Evolutionary conservation across 805 yeast genomes (phyloP).

Genomic region (Zygosaccharomyces siamensis): DNA sequence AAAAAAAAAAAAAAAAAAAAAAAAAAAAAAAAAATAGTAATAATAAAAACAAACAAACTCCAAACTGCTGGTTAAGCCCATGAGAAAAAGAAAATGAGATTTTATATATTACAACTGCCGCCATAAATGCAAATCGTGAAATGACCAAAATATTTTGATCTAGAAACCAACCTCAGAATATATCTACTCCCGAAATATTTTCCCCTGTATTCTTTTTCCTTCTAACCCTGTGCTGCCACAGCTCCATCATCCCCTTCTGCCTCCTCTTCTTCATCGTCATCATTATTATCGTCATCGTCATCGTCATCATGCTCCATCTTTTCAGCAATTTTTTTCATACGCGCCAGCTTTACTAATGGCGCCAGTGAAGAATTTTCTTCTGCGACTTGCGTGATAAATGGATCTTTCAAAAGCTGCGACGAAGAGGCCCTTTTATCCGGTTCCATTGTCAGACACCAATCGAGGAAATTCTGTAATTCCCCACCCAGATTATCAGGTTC

Average conservation of each 20-base stretch:
- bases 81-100: neutral
- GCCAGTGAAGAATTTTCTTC: slow-evolving; percentile 59
- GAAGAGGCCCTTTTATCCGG: slow-evolving; percentile 79
- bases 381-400: slow-evolving; percentile 52
- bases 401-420: slow-evolving; percentile 60
- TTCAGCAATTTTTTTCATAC: slow-evolving; percentile 54
- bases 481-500: slow-evolving; percentile 76
- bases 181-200: neutral
- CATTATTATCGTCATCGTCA: slow-evolving; percentile 14
- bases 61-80: slow-evolving; percentile 1
- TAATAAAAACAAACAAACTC: neutral
- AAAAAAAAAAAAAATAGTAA: neutral
- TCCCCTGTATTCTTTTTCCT: neutral
- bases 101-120: slow-evolving; percentile 5
- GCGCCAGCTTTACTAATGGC: slow-evolving; percentile 69
- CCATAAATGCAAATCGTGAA: neutral
- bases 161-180: neutral
- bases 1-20: neutral
- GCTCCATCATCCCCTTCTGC: neutral
- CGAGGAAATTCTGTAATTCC: slow-evolving; percentile 62
- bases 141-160: neutral
- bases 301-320: slow-evolving; percentile 34
- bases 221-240: neutral
- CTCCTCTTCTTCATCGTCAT: neutral
- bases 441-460: slow-evolving; percentile 76